Evolutionary conservation across 805 yeast species (phyloP).

Genomic region (Brettanomyces bruxellensis): DNA sequence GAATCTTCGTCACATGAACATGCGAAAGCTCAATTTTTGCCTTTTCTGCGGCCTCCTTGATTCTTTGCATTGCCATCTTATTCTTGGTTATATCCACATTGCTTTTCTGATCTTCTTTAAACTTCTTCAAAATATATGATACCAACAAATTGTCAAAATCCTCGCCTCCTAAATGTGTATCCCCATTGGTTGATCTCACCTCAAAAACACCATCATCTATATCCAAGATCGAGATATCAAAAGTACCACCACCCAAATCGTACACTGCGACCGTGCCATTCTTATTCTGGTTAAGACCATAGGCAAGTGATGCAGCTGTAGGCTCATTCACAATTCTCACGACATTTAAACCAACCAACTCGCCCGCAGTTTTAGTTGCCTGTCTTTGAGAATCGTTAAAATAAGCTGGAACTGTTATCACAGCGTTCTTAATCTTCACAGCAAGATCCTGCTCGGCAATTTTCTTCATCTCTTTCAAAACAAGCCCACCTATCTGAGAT

Average conservation of each 20-base stretch:
- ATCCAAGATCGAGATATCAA: conserved; percentile 90
- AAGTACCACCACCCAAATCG: conserved; percentile 97
- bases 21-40: conserved; percentile 83
- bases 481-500: conserved; percentile 90
- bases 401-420: conserved; percentile 83
- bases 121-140: conserved; percentile 67
- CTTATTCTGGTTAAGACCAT: conserved; percentile 72
- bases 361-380: conserved; percentile 93
- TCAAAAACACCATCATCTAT: conserved; percentile 96
- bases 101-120: conserved; percentile 57
- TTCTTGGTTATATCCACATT: conserved; percentile 49
- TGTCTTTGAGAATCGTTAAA: conserved; percentile 86
- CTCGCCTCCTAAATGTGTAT: conserved; percentile 87
- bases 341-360: conserved; percentile 85
- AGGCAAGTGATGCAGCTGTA: conserved; percentile 86
- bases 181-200: conserved; percentile 93
- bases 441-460: conserved; percentile 74
- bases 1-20: conserved; percentile 60
- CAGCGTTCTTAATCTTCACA: conserved; percentile 76
- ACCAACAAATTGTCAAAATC: conserved; percentile 81
- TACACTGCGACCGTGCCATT: conserved; percentile 78
- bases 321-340: conserved; percentile 83
- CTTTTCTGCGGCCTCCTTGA: conserved; percentile 83
- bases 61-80: conserved; percentile 75
- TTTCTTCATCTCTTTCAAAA: conserved; percentile 90